Percentiles rank a stretch among this genome's conserved stretches.
phyloP scores from a whole-genome alignment of 495 filamentous ascomycete genomes.

The Glonium stellatum region DNA sequence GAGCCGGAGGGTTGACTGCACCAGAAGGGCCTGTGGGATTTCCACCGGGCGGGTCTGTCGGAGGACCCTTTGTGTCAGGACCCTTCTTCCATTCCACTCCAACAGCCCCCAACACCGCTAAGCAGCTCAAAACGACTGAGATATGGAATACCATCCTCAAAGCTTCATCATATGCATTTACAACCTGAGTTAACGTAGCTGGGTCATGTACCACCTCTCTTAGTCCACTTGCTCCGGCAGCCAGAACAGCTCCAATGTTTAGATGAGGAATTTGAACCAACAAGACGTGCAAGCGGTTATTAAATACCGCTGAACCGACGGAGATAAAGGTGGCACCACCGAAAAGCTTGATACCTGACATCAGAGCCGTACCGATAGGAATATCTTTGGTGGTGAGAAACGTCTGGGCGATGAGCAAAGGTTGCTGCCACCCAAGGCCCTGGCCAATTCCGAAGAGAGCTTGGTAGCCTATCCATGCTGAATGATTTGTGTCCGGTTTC shows the following conservation, averaged over 20 bases:
- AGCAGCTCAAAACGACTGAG: slow-evolving; percentile 13
- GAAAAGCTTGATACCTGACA: slow-evolving; percentile 29
- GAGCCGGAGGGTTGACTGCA: too few species aligned
- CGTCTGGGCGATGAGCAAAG: slow-evolving; percentile 23
- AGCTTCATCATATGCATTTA: slow-evolving; percentile 8
- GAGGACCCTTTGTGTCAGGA: slow-evolving; percentile 1
- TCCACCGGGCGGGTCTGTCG: neutral
- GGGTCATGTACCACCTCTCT: slow-evolving; percentile 10
- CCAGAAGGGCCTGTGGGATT: too few species aligned
- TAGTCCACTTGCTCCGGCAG: slow-evolving; percentile 11
- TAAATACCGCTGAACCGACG: slow-evolving; percentile 26
- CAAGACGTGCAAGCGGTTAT: slow-evolving; percentile 30
- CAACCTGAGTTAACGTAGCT: slow-evolving; percentile 1
- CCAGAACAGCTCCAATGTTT: slow-evolving; percentile 1
- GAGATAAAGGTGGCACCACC: slow-evolving; percentile 28
- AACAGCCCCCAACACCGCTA: slow-evolving; percentile 9
- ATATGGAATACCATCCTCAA: slow-evolving; percentile 12
- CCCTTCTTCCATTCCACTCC: slow-evolving; percentile 19
- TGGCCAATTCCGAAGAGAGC: slow-evolving; percentile 25
- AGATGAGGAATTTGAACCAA: slow-evolving; percentile 45
- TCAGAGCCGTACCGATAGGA: slow-evolving; percentile 23
- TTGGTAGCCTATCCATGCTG: slow-evolving; percentile 30
- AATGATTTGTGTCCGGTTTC: slow-evolving; percentile 16
- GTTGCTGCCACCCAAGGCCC: slow-evolving; percentile 21
- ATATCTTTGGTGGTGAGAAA: slow-evolving; percentile 22